These are phyloP conservation scores for Geotrichum histeridarum DNA, from an alignment of 1,139 yeast genomes.

Conservation along the genomic window DNA sequence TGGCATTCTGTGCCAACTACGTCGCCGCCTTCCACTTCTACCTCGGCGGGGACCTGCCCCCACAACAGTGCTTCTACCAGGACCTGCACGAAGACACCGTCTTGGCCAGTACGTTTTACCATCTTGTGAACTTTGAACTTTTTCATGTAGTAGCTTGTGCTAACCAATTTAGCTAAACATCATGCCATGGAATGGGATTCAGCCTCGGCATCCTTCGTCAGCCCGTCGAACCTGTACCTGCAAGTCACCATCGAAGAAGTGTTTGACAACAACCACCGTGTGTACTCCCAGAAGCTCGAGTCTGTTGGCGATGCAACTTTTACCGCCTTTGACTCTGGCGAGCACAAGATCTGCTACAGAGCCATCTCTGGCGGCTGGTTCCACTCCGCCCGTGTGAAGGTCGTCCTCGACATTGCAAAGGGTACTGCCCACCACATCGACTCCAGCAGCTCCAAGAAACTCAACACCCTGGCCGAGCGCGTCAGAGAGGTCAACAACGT, in stretches of 20 bases:
- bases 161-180: conserved; percentile 39
- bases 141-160: background rate
- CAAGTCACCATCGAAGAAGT: conserved; percentile 56
- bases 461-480: conserved; percentile 50
- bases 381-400: conserved; percentile 45
- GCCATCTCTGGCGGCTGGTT: conserved; percentile 61
- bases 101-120: conserved; percentile 44
- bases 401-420: conserved; percentile 47
- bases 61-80: conserved; percentile 58
- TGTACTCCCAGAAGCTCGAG: conserved; percentile 57
- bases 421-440: conserved; percentile 53
- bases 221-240: conserved; percentile 45
- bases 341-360: conserved; percentile 65
- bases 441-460: conserved; percentile 46
- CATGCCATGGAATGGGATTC: conserved; percentile 54
- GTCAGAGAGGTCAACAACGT: conserved; percentile 52
- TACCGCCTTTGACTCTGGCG: conserved; percentile 66
- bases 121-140: background rate
- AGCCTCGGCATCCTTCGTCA: conserved; percentile 42
- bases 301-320: conserved; percentile 62
- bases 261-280: conserved; percentile 63
- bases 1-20: conserved; percentile 19
- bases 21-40: conserved; percentile 48
- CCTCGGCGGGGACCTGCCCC: conserved; percentile 48
- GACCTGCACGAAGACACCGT: conserved; percentile 58